Evolutionary conservation across 2,329 filamentous ascomycete species (phyloP), one percentile per base, ranked within the genome.

Genomic region (Hymenoscyphus repandus): DNA sequence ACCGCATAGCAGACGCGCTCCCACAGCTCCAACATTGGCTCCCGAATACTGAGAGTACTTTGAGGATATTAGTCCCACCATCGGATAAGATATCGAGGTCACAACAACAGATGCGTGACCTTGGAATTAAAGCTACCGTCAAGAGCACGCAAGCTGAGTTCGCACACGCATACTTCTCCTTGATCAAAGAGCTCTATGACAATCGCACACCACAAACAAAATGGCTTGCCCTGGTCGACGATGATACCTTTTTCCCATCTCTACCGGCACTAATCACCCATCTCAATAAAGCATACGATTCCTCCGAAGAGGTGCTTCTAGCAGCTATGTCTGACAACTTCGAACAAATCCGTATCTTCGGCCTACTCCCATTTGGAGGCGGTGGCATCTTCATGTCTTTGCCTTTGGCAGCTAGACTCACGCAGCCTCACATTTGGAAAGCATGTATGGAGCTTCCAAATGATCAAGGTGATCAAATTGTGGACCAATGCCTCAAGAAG

Each of bases 221-320:
- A 50, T 64, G 60, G 60, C 45, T 64, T 7, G 58, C 55, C 5
- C 41, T 64, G 9, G 54, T 62, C 38, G 62, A 64, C 39, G 62
- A 64, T 47, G 61, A 64, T 44, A 64, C 62, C 17, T 64, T 64
- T 43, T 32, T 62, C 33, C 58, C 61, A 6, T 63, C 61, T 3
- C 46, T 64, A 1, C 53, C 56, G 2, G 50, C 52, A 9, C 56
- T 64, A 10, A 39, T 61, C 6, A 32, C 47, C 0, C 58, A 61
- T 31, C 46, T 64, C 20, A 50, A 54, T 9, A 50, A 39, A 13
- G 37, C 48, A 2, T 63, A 62, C 49, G 50, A 63, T 17, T 22
- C 56, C 0, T 37, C 13, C 4, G 45, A 55, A 17, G 47, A 54
- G 39, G 20, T 54, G 11, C 40, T 62, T 12, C 41, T 64, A 5